phyloP scores from a whole-genome alignment of 2,329 filamentous ascomycete species.

The Diaporthe batatas region DNA sequence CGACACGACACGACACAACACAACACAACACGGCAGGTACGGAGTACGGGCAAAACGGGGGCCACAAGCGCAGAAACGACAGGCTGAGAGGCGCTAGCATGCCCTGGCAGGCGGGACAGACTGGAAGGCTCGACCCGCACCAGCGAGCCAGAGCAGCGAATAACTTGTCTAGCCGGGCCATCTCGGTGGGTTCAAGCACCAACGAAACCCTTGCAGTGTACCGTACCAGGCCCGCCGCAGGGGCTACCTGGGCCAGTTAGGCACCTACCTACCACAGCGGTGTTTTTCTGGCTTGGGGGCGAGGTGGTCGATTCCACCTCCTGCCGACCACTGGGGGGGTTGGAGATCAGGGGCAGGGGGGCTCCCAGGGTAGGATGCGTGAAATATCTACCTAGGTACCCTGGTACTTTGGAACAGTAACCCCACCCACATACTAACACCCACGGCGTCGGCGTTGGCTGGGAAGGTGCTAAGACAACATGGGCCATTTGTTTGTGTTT shows the following conservation, averaged over 20 bases:
- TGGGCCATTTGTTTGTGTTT: conserved; percentile 13
- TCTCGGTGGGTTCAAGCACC: conserved; percentile 15
- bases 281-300: too few species aligned
- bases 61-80: neutral
- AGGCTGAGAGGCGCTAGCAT: conserved; percentile 1
- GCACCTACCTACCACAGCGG: neutral
- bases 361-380: conserved; percentile 9
- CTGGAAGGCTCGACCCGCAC: conserved; percentile 25
- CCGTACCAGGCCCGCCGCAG: neutral
- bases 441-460: neutral
- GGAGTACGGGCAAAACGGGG: neutral
- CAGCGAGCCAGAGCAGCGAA: neutral
- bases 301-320: too few species aligned
- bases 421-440: conserved; percentile 12
- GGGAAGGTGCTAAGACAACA: neutral
- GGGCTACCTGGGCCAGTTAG: conserved; percentile 5
- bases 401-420: too few species aligned
- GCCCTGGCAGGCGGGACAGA: conserved; percentile 28
- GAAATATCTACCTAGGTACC: conserved; percentile 3
- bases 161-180: conserved; percentile 1
- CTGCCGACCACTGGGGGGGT: conserved; percentile 11
- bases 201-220: neutral
- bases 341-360: conserved; percentile 21
- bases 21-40: conserved; percentile 14
- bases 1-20: conserved; percentile 12